Evolutionary conservation across 202 grass and related monocot species (phyloP).

Genomic region (Schoenoplectus triqueter): DNA sequence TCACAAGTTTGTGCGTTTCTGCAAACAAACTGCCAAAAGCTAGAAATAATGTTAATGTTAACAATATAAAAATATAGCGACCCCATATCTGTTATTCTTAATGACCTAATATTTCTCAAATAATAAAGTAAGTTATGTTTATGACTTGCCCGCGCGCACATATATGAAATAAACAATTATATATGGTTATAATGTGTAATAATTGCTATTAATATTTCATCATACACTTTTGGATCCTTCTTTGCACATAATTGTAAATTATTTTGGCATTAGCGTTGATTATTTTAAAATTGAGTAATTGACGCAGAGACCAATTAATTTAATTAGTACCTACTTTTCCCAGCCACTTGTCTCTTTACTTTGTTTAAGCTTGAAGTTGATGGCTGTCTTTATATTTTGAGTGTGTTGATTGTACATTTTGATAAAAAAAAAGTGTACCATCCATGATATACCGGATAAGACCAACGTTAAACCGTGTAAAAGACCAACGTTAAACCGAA

Average conservation of each 20-base stretch:
- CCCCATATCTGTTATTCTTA: neutral
- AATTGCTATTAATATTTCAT: neutral
- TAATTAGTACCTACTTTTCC: neutral
- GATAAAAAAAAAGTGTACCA: neutral
- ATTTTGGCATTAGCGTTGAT: neutral
- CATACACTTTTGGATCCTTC: neutral
- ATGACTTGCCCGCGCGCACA: neutral
- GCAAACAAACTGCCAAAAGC: no score
- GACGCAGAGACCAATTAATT: conserved; percentile 10
- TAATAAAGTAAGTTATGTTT: neutral
- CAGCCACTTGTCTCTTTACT: neutral
- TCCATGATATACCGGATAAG: neutral
- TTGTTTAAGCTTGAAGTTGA: neutral
- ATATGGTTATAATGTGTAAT: neutral
- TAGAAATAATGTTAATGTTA: no score
- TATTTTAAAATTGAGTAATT: conserved; percentile 8
- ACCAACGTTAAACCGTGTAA: neutral
- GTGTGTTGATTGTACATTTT: neutral
- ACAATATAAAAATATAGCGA: no score
- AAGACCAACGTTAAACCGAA: neutral
- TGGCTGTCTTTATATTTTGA: neutral
- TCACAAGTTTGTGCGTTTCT: no score
- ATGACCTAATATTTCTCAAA: neutral
- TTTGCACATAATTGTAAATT: neutral
- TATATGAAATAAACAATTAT: neutral